A percentile compares a stretch with the other conserved stretches of the same genome.
Conservation (phyloP, 106 monocot genomes). For the Narthecium ossifragum region DNA sequence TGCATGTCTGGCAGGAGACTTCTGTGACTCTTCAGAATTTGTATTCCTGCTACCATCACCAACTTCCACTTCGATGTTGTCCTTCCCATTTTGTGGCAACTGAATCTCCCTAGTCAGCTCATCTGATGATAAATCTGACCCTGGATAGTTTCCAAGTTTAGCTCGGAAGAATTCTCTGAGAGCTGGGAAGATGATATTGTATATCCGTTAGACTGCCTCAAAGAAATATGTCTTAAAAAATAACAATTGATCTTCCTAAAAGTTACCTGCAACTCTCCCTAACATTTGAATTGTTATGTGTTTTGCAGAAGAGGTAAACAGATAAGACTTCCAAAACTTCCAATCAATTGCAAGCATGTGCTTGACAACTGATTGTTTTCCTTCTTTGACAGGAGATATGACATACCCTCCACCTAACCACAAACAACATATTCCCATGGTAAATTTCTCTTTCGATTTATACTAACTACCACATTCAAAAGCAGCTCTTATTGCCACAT, state of each 20-base stretch:
- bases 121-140: slow-evolving; percentile 52
- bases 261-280: slow-evolving; percentile 79
- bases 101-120: slow-evolving; percentile 43
- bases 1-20: slow-evolving; percentile 17
- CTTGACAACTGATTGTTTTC: slow-evolving; percentile 87
- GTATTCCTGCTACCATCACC: slow-evolving; percentile 21
- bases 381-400: slow-evolving; percentile 87
- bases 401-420: slow-evolving; percentile 99
- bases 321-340: slow-evolving; percentile 88
- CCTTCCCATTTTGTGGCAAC: slow-evolving; percentile 24
- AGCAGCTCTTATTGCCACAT: slow-evolving; percentile 9
- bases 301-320: slow-evolving; percentile 76
- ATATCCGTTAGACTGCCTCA: not conserved
- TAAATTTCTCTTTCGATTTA: too few relatives aligned
- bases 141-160: slow-evolving; percentile 37
- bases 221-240: not conserved
- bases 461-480: too few relatives aligned
- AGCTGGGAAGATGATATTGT: slow-evolving; percentile 36
- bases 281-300: slow-evolving; percentile 83
- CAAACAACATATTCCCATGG: too few relatives aligned
- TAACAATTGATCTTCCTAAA: not conserved
- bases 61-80: slow-evolving; percentile 42
- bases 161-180: slow-evolving; percentile 83
- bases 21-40: slow-evolving; percentile 24
- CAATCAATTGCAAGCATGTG: slow-evolving; percentile 99